Base-by-base conservation (phyloP, 441 rosid species). In the Jatropha podagrica region DNA sequence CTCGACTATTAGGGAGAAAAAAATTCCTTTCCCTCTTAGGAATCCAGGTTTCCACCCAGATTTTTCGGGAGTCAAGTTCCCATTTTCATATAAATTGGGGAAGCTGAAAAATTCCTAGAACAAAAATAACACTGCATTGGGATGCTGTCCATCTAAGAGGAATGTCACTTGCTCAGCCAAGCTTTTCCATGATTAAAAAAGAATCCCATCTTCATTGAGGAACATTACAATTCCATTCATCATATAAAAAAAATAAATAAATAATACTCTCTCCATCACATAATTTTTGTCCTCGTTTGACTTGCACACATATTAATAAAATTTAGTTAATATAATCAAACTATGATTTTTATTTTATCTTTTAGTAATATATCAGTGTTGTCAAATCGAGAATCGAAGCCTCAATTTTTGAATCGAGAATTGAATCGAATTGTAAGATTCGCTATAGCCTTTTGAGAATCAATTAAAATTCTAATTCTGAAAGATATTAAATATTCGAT, bases 31-130 rank as follows among this genome's bases (percentile, higher is more conserved):
- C 72, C 48, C 41, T 12, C 41, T 12, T 46, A 59, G 15, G 56
- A 75, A 32, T 27, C 32, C 3, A 67, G 13, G 42, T 67, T 56
- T 51, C 68, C 58, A 9, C 61, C 75, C 42, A 26, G 27, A 72
- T 46, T 61, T 10, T 27, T 14, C 15, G 17, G 26, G 4, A 3
- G 12, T 42, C 18, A 6, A 7, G 44, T 58, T 71, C 55, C 54
- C 18, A 42, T 7, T 48, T n/a, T 49, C 14, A 48, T 12, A 32
- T 49, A 13, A 64, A 61, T 14, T 27, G 41, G 41, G 46, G 38
- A 55, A 51, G 18, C 51, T 23, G 14, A 52, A 54, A 23, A 38
- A 38, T 52, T 20, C 42, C 59, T 58, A 46, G 52, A 44, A 44
- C 20, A 26, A 17, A 38, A 55, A 9, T 18, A 7, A 27, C 38